These are phyloP conservation scores for Arthroderma sp. DNA, from an alignment of 2,329 filamentous ascomycete species.

Conservation along the genomic window DNA sequence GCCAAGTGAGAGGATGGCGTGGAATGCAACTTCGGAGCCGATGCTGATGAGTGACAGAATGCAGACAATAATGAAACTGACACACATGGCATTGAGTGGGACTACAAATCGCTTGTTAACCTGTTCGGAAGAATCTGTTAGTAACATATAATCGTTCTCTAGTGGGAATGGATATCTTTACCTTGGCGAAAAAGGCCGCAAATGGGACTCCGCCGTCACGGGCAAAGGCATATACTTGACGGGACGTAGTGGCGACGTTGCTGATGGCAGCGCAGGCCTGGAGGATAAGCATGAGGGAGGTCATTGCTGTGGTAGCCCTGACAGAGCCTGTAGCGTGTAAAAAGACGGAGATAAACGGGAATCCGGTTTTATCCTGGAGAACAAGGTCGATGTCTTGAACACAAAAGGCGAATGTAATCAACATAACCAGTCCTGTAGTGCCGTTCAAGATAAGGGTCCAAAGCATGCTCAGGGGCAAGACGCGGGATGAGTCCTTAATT, in stretches of 20 bases:
- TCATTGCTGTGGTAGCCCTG: slow-evolving; percentile 19
- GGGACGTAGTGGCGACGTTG: slow-evolving; percentile 21
- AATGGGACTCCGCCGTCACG: slow-evolving; percentile 24
- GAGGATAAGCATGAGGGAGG: slow-evolving; percentile 20
- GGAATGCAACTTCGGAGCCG: slow-evolving; percentile 31
- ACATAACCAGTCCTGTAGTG: slow-evolving; percentile 23
- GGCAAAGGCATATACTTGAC: slow-evolving; percentile 23
- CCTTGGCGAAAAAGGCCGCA: slow-evolving; percentile 14
- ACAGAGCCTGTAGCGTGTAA: slow-evolving; percentile 32
- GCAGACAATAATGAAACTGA: slow-evolving; percentile 16
- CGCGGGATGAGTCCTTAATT: slow-evolving; percentile 22
- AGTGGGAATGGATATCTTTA: not conserved
- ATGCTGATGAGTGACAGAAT: slow-evolving; percentile 39
- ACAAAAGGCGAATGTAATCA: slow-evolving; percentile 23
- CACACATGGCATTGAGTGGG: slow-evolving; percentile 15
- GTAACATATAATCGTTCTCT: not conserved
- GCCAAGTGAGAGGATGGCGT: slow-evolving; percentile 29
- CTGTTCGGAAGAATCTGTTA: not conserved
- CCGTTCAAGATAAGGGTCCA: slow-evolving; percentile 24
- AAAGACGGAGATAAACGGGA: slow-evolving; percentile 31
- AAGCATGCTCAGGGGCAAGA: slow-evolving; percentile 25
- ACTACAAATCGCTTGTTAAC: slow-evolving; percentile 11
- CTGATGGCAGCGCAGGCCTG: slow-evolving; percentile 18
- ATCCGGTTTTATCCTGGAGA: slow-evolving; percentile 21
- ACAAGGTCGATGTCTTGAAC: slow-evolving; percentile 21